Percentiles rank a stretch among this genome's conserved stretches.
phyloP scores from a whole-genome alignment of 768 basidiomycete species.

The Kwoniella newhampshirensis region DNA sequence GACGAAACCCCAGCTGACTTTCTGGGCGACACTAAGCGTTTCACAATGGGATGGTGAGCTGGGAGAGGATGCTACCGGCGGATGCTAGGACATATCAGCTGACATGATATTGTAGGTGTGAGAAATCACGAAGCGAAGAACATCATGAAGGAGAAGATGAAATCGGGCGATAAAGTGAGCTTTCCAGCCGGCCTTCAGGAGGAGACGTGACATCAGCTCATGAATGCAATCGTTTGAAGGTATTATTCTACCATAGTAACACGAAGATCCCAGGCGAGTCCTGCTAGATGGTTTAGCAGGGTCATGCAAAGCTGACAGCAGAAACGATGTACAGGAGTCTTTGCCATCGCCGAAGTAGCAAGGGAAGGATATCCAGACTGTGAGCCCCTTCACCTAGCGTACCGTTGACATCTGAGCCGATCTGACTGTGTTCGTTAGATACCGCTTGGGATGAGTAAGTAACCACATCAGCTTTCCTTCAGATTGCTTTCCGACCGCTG shows the following conservation, averaged over 20 bases:
- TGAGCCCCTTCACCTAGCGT: conserved; percentile 55
- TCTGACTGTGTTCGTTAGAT: conserved; percentile 57
- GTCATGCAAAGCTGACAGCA: neutral
- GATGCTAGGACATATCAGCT: neutral
- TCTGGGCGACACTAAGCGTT: too few relatives aligned
- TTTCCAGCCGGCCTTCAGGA: neutral
- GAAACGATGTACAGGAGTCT: conserved; percentile 29
- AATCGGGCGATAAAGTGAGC: conserved; percentile 47
- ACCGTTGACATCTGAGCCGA: neutral
- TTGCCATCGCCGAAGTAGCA: conserved; percentile 60
- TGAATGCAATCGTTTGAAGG: conserved; percentile 19
- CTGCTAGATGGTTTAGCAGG: too few relatives aligned
- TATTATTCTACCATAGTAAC: conserved; percentile 53
- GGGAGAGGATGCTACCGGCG: neutral
- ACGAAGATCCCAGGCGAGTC: conserved; percentile 40
- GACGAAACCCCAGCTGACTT: neutral
- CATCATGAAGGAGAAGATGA: conserved; percentile 53
- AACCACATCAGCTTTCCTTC: too few relatives aligned
- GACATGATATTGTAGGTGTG: conserved; percentile 33
- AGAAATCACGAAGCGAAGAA: conserved; percentile 51
- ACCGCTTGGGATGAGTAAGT: conserved; percentile 85
- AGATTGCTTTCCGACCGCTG: too few relatives aligned
- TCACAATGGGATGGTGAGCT: conserved; percentile 51
- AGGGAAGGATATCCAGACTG: conserved; percentile 89
- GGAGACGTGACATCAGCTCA: neutral